Conservation (phyloP, 164 flowering plant species). For the Vitis labrusca region DNA sequence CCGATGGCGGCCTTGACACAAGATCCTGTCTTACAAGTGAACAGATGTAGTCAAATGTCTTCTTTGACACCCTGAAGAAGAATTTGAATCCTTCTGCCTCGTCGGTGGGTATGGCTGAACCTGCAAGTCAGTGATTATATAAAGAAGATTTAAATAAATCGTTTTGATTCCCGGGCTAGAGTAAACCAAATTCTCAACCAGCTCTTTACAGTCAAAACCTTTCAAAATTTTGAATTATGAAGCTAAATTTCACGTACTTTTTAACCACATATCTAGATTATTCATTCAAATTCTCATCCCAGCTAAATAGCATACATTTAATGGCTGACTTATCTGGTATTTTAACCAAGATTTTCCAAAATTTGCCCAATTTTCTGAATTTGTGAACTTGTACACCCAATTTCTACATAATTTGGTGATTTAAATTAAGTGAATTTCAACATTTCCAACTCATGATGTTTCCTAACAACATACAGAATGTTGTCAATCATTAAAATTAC, state of each 20-base stretch:
- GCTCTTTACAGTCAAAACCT: no score
- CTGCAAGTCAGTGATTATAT: conserved; percentile 25
- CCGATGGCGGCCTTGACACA: conserved; percentile 97
- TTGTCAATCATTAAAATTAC: no score
- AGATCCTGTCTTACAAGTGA: conserved; percentile 88
- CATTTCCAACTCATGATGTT: no score
- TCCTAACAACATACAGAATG: no score
- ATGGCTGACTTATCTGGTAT: no score
- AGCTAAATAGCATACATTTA: neutral
- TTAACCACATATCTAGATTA: neutral
- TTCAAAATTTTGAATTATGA: no score
- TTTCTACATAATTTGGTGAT: no score
- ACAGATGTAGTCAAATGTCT: conserved; percentile 83
- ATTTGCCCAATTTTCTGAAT: no score
- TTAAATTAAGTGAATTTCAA: no score
- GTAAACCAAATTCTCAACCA: no score
- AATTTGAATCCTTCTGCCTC: conserved; percentile 83
- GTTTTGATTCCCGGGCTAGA: neutral
- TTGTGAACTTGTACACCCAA: no score
- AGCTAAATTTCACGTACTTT: neutral
- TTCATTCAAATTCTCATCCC: neutral
- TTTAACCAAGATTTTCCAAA: neutral
- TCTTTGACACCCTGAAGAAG: conserved; percentile 81
- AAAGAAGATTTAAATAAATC: neutral
- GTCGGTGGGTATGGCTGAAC: conserved; percentile 37